Percentiles rank a stretch among this genome's conserved stretches.
Conservation (phyloP, 192 early-diverging fungal species). For the Umbelopsis isabellina region DNA sequence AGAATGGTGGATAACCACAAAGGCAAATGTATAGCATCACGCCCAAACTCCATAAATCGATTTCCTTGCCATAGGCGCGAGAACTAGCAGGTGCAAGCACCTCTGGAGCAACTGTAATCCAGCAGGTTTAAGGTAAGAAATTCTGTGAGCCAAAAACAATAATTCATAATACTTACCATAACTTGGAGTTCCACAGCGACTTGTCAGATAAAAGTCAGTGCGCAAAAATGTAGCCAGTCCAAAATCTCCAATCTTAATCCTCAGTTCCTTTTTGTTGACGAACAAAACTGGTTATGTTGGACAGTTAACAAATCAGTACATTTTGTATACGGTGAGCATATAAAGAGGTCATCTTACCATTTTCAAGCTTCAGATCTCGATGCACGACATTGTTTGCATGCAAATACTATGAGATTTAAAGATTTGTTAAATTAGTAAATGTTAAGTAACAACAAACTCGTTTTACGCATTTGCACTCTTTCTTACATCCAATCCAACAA, state of each 20-base stretch:
- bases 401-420: constrained; percentile 60
- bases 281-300: constrained; percentile 38
- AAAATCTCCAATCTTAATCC: constrained; percentile 93
- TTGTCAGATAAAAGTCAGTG: constrained; percentile 28
- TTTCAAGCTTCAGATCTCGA: constrained; percentile 91
- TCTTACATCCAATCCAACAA: constrained; percentile 68
- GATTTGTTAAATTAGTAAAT: constrained; percentile 22
- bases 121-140: background rate
- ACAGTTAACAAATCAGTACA: background rate
- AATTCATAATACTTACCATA: constrained; percentile 48
- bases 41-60: constrained; percentile 95
- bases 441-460: background rate
- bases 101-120: constrained; percentile 79
- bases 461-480: background rate
- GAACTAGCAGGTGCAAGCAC: constrained; percentile 61
- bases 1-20: constrained; percentile 88
- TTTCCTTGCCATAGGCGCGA: constrained; percentile 70
- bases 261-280: constrained; percentile 49
- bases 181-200: constrained; percentile 88
- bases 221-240: constrained; percentile 74
- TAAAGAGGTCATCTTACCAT: constrained; percentile 27
- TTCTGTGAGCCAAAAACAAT: background rate
- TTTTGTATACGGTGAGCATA: background rate
- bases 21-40: constrained; percentile 94
- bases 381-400: constrained; percentile 87